Evolutionary conservation across 2,329 filamentous ascomycete species (phyloP).

Genomic region (Penicillium sp.): DNA sequence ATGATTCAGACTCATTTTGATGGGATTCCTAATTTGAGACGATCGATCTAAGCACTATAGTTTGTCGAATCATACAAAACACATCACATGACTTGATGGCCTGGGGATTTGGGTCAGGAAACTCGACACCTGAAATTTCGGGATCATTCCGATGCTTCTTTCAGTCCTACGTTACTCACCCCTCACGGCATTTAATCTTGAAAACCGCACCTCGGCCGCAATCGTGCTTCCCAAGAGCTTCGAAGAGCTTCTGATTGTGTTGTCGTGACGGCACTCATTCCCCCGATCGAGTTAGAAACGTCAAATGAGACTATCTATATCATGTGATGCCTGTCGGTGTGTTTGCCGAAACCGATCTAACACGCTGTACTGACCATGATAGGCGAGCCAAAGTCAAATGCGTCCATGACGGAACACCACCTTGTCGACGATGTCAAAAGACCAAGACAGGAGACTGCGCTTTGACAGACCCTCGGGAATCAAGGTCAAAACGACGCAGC

Average conservation of each 20-base stretch:
- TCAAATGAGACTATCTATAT: slow-evolving; percentile 39
- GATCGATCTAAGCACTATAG: neutral
- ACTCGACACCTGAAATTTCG: neutral
- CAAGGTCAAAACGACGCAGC: slow-evolving; percentile 12
- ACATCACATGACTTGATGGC: neutral
- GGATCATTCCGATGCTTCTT: neutral
- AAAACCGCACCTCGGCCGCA: neutral
- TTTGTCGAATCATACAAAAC: neutral
- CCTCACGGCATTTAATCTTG: neutral
- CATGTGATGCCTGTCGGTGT: slow-evolving; percentile 40
- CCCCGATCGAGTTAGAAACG: neutral
- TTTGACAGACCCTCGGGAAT: slow-evolving; percentile 35
- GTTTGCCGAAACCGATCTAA: neutral
- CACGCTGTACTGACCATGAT: neutral
- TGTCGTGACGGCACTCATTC: slow-evolving; percentile 1
- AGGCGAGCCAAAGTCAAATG: slow-evolving; percentile 43
- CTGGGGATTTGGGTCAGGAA: neutral
- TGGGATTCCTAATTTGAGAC: neutral
- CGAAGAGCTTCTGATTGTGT: neutral
- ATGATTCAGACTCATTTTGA: neutral
- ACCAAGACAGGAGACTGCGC: slow-evolving; percentile 26
- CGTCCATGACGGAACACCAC: slow-evolving; percentile 37
- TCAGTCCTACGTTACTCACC: neutral
- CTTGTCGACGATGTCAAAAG: slow-evolving; percentile 37
- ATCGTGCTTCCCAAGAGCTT: neutral